Evolutionary conservation across 805 yeast genomes (phyloP).

Genomic region (Kodamaea restingae): DNA sequence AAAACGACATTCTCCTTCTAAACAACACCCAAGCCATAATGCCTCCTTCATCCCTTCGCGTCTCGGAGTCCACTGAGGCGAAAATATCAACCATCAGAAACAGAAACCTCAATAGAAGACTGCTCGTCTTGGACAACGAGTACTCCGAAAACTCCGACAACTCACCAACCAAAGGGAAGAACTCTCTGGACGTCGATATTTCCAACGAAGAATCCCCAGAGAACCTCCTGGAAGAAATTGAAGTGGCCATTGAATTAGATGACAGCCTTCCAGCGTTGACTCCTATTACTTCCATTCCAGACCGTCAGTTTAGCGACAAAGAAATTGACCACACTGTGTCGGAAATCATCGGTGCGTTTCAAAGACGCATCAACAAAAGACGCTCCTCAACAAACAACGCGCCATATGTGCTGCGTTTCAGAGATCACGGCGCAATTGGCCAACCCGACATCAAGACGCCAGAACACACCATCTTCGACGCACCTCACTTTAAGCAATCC

Average conservation of each 20-base stretch:
- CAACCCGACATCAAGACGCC: conserved; percentile 5
- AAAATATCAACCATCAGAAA: conserved; percentile 6
- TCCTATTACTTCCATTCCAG: background rate
- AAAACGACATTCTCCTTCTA: too few relatives aligned
- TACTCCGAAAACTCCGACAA: conserved; percentile 4
- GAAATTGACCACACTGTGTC: conserved; percentile 2
- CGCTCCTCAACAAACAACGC: conserved; percentile 26
- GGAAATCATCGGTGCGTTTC: conserved; percentile 1
- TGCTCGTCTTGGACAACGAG: conserved; percentile 10
- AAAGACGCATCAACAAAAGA: conserved; percentile 4
- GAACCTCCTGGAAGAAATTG: background rate
- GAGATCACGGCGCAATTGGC: conserved; percentile 47
- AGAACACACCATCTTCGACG: conserved; percentile 51
- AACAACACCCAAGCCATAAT: background rate
- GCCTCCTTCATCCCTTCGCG: background rate
- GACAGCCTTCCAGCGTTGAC: background rate
- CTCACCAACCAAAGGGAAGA: background rate
- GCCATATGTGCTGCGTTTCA: conserved; percentile 46
- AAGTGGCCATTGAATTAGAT: background rate
- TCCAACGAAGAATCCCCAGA: background rate
- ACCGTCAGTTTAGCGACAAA: background rate
- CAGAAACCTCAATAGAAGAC: conserved; percentile 8
- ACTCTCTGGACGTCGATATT: background rate
- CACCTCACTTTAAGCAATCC: conserved; percentile 39
- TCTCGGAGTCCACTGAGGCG: conserved; percentile 5